Evolutionary conservation across 2,329 filamentous ascomycete genomes (phyloP).

Genomic region (Exophiala sp.): DNA sequence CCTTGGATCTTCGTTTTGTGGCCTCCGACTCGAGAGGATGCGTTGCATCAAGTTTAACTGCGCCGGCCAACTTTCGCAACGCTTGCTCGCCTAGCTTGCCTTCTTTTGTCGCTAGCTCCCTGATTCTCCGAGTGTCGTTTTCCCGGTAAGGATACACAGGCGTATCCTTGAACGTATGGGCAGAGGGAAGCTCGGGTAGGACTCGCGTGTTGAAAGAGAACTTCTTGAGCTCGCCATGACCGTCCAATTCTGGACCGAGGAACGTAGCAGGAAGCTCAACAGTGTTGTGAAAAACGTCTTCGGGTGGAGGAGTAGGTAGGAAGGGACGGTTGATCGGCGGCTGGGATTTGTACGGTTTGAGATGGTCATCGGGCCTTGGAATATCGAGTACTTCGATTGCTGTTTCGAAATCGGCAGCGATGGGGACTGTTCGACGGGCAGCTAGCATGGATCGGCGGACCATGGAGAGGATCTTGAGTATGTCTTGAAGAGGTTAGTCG

Average conservation of each 20-base stretch:
- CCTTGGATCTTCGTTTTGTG: slow-evolving; percentile 31
- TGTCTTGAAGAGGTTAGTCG: slow-evolving; percentile 27
- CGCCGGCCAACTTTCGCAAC: slow-evolving; percentile 57
- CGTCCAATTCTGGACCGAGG: slow-evolving; percentile 51
- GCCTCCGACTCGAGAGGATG: slow-evolving; percentile 40
- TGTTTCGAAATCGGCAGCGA: slow-evolving; percentile 58
- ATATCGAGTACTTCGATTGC: slow-evolving; percentile 45
- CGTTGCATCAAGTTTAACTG: slow-evolving; percentile 40
- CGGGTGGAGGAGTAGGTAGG: slow-evolving; percentile 40
- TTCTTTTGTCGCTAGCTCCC: slow-evolving; percentile 63
- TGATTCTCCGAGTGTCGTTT: slow-evolving; percentile 56
- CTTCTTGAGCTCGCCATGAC: slow-evolving; percentile 44
- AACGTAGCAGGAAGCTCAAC: slow-evolving; percentile 38
- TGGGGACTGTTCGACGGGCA: slow-evolving; percentile 53
- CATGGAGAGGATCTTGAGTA: slow-evolving; percentile 52
- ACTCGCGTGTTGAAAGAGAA: slow-evolving; percentile 56
- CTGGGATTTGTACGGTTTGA: slow-evolving; percentile 31
- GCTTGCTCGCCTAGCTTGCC: slow-evolving; percentile 64
- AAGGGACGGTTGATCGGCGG: slow-evolving; percentile 30
- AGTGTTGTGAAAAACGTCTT: slow-evolving; percentile 35
- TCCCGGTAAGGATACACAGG: slow-evolving; percentile 58
- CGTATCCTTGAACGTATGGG: slow-evolving; percentile 62
- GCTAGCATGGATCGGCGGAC: slow-evolving; percentile 58
- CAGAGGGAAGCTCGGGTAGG: slow-evolving; percentile 61
- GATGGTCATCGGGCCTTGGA: slow-evolving; percentile 29